Base-by-base conservation (phyloP, 2,329 filamentous ascomycete species). In the Diaporthe helianthi region DNA sequence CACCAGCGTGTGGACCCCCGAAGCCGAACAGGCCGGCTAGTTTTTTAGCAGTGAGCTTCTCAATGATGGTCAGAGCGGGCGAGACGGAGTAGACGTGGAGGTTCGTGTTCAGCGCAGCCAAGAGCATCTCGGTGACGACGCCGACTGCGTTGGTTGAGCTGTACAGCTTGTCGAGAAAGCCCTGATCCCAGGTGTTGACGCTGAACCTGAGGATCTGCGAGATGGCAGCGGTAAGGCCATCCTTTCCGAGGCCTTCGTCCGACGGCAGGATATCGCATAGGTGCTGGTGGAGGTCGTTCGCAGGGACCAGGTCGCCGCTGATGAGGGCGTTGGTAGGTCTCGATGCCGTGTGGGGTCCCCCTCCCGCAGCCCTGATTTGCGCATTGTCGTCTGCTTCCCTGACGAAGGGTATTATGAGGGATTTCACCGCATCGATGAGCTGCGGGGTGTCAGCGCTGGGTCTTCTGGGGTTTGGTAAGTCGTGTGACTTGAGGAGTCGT, bases 171-270 rank as follows among this genome's bases (percentile, higher is more conserved):
- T 98, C 94, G 76, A 98, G 82, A 80, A 98, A 99, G 13, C 95
- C 95, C 80, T 97, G 94, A 76, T 97, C 92, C 93, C 94, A 98
- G n/a, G 95, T 98, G 81, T 99, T 99, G 76, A 98, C 95, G 76
- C 92, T 96, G 80, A 97, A 94, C 72, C 88, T 85, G 51, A 98
- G 84, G 24, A 98, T 85, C 71, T 89, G 87, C 73, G 89, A 83
- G 54, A 97, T 86, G 3, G 88, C 88, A 41, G 89, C 85, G 33
- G 97, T 82, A 38, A 98, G 82, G 0, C 94, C 95, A 52, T 92
- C 87, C 74, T 92, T 92, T 1, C 90, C 91, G 71, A 82, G 83
- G 9, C 87, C 90, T 47, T 84, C 78, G 3, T 79, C 80, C 2
- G 80, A 75, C 0, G 91, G 89, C 7, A 93, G 81, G 8, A 86